Evolutionary conservation across 768 basidiomycete genomes (phyloP), one percentile per base, ranked within the genome.

Genomic region (Nidularia pulvinata): DNA sequence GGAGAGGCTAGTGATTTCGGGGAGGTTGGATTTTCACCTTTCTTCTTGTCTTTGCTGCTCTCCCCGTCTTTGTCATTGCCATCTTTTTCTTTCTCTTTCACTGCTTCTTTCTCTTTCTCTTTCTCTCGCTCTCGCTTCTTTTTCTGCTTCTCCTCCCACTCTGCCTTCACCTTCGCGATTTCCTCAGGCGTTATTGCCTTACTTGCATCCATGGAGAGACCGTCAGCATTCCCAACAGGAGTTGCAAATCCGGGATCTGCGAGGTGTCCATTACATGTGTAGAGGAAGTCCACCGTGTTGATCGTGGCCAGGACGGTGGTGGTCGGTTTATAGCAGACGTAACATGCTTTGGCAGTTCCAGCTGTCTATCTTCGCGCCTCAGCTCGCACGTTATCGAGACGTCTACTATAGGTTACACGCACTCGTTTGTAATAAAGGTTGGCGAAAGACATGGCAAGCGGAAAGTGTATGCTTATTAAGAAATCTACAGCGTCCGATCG

Each of bases 361-460:
- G 86, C 84, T 43, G 86, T 84, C 93, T 95, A 65, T 52, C 52
- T 47, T 45, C 44, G 48, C 34, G 50, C 49, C 44, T 63, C 51
- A 60, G 58, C 51, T 54, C 7, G 16, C 33, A 49, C 16, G 54
- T 32, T 37, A 52, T 16, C 44, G 37, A 36, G 46, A 33, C 44
- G 42, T 53, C 6, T 49, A 32, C 19, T 4, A 36, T 22, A 44
- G 30, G 3, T 13, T 25, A 14, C 19, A 77, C 84, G 76, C 68
- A 93, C 93, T 61, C 93, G 84, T 69, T 91, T 92, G 74, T 93
- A 95, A 72, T 95, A 97, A 44, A 93, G 63, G 67, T 97, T 96
- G 33, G 78, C 77, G 72, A 91, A 89, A 19, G 49, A 50, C 49
- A 50, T 50, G 45, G 45, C 45, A 46, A 46, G 25, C n/a, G 25